These are phyloP conservation scores for Haematococcus lacustris DNA, from an alignment of 139 green algal genomes.

Conservation along the genomic window DNA sequence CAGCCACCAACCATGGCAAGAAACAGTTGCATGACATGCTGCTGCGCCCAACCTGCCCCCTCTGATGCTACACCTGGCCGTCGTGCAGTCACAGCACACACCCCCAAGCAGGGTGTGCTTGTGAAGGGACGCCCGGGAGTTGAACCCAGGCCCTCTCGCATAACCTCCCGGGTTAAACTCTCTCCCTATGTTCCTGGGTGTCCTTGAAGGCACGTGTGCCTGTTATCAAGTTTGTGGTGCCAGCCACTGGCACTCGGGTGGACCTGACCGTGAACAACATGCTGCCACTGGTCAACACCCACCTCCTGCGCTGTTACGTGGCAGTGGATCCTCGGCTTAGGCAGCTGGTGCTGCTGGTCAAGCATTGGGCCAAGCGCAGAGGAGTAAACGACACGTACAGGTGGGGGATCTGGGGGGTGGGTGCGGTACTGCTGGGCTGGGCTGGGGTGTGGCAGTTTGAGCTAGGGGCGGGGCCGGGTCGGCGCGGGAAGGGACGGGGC, in stretches of 20 bases:
- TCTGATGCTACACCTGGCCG: background rate
- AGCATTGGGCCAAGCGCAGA: constrained; percentile 87
- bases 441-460: background rate
- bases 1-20: too few species aligned
- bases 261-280: constrained; percentile 85
- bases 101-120: background rate
- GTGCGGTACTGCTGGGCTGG: too few species aligned
- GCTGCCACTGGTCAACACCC: constrained; percentile 79
- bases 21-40: too few species aligned
- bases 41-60: too few species aligned
- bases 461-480: too few species aligned
- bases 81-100: background rate
- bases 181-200: background rate
- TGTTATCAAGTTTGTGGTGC: constrained; percentile 71
- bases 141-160: too few species aligned
- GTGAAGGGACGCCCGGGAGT: background rate
- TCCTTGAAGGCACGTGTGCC: constrained; percentile 3
- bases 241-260: constrained; percentile 40
- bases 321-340: constrained; percentile 67
- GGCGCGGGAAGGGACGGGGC: too few species aligned
- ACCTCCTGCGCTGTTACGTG: constrained; percentile 74
- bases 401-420: too few species aligned
- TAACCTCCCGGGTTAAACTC: too few species aligned
- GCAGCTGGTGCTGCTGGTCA: constrained; percentile 74
- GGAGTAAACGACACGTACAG: constrained; percentile 80